Percentiles rank a stretch among this genome's conserved stretches.
phyloP scores from a whole-genome alignment of 495 filamentous ascomycete genomes.

The Terfezia claveryi region DNA sequence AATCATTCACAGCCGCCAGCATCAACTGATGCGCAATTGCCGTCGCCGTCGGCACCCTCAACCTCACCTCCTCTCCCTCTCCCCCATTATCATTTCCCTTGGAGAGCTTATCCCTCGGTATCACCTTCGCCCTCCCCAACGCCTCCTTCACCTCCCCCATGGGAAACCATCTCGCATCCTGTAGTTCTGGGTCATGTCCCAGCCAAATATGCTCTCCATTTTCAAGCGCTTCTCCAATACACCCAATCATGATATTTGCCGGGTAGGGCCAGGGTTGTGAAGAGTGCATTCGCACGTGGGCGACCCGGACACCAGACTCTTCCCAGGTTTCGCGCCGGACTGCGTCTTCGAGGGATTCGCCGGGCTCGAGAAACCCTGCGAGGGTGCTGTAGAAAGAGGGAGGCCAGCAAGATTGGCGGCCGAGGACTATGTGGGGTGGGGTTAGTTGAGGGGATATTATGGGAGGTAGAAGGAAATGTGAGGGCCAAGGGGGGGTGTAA shows the following conservation, averaged over 20 bases:
- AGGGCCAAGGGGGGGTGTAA: background rate
- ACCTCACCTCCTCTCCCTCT: background rate
- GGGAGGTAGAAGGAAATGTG: background rate
- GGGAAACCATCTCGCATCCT: constrained; percentile 67
- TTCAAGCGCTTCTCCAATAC: constrained; percentile 64
- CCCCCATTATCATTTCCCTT: constrained; percentile 28
- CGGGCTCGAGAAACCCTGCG: constrained; percentile 88
- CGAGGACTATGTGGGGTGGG: constrained; percentile 33
- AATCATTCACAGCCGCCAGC: constrained; percentile 27
- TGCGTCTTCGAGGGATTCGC: constrained; percentile 83
- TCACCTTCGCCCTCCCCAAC: constrained; percentile 31
- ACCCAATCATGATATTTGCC: constrained; percentile 85
- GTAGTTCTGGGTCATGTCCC: constrained; percentile 74
- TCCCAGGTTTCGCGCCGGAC: constrained; percentile 93
- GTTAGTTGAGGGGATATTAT: background rate
- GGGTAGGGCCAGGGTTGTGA: constrained; percentile 86
- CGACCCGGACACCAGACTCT: constrained; percentile 65
- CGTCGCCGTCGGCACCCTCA: constrained; percentile 51
- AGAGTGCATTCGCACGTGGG: constrained; percentile 73
- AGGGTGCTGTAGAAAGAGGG: constrained; percentile 70
- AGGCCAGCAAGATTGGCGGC: constrained; percentile 66
- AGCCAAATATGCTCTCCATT: constrained; percentile 60
- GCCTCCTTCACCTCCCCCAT: constrained; percentile 48
- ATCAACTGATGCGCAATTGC: constrained; percentile 65
- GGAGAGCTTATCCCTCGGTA: constrained; percentile 42